Evolutionary conservation across 768 basidiomycete genomes (phyloP).

Genomic region (Dacryopinax primogenitus): DNA sequence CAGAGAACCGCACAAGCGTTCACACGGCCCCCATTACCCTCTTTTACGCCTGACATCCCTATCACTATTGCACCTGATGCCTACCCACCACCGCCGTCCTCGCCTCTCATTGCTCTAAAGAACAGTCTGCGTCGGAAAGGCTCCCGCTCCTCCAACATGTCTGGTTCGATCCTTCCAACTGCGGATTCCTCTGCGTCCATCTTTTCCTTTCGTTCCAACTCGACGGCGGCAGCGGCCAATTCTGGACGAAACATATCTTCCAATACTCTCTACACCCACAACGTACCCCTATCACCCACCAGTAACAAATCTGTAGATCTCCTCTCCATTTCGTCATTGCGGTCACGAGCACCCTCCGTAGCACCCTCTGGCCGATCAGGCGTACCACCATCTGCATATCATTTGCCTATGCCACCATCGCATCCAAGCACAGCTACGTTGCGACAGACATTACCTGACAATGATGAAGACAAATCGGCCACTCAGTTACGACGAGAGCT

Average conservation of each 20-base stretch:
- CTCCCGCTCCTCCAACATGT: background rate
- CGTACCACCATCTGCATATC: background rate
- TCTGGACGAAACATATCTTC: background rate
- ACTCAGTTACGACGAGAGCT: background rate
- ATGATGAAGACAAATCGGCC: conserved; percentile 1
- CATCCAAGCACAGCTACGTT: background rate
- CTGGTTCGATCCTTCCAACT: background rate
- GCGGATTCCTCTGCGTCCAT: background rate
- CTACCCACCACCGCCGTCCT: background rate
- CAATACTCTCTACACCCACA: background rate
- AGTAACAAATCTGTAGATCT: background rate
- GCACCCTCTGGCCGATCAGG: background rate
- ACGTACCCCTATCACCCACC: background rate
- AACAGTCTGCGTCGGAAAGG: background rate
- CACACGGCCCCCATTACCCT: background rate
- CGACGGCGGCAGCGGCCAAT: background rate
- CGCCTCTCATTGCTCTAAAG: background rate
- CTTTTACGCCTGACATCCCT: background rate
- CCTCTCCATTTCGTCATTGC: background rate
- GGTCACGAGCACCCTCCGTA: background rate
- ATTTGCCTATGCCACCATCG: background rate
- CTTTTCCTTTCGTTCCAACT: conserved; percentile 3
- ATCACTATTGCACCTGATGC: too few relatives aligned
- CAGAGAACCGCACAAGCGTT: background rate
- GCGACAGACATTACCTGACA: conserved; percentile 2